phyloP scores from a whole-genome alignment of 768 basidiomycete species.

The Solioccasus polychromus region DNA sequence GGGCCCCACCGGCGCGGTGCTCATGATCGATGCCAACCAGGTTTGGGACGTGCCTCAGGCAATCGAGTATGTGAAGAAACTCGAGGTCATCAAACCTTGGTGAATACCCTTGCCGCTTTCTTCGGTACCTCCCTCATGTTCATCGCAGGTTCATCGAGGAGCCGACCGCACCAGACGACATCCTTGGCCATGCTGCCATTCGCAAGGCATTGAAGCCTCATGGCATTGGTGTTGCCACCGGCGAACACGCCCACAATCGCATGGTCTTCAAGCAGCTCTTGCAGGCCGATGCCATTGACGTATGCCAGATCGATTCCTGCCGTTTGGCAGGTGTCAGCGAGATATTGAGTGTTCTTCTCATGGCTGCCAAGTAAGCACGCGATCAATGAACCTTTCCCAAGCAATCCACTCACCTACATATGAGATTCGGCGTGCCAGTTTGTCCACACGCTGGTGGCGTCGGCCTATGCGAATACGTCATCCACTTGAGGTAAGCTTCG shows the following conservation, averaged over 20 bases:
- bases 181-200: conserved; percentile 83
- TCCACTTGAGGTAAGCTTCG: conserved; percentile 65
- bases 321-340: conserved; percentile 92
- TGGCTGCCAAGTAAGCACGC: conserved; percentile 92
- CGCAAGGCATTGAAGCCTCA: conserved; percentile 78
- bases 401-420: conserved; percentile 2
- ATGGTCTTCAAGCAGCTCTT: conserved; percentile 97
- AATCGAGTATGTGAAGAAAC: conserved; percentile 82
- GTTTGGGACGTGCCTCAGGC: conserved; percentile 94
- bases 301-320: conserved; percentile 94
- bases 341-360: conserved; percentile 87
- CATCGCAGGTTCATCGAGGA: conserved; percentile 88
- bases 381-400: conserved; percentile 1
- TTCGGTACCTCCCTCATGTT: neutral
- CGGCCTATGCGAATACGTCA: conserved; percentile 91
- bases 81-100: conserved; percentile 87
- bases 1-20: conserved; percentile 87
- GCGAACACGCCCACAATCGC: conserved; percentile 95
- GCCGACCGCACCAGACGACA: conserved; percentile 93
- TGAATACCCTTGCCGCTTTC: conserved; percentile 26
- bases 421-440: conserved; percentile 82
- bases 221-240: conserved; percentile 92
- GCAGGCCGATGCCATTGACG: conserved; percentile 91
- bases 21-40: conserved; percentile 98
- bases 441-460: conserved; percentile 97